Base-by-base conservation (phyloP, 192 early-diverging fungal genomes). In the Rhizophagus sp. region DNA sequence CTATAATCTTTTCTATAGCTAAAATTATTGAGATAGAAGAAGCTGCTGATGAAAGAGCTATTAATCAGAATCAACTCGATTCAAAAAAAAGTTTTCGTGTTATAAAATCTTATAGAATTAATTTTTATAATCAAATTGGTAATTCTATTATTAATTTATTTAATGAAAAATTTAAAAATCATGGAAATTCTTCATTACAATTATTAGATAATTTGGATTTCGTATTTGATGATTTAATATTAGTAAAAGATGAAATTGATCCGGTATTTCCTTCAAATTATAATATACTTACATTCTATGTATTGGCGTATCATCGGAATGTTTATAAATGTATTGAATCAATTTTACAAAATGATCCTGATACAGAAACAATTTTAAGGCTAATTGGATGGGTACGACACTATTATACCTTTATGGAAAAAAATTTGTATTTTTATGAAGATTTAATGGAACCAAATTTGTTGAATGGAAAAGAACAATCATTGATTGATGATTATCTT, bases 1-100 rank as follows among this genome's bases (percentile, higher is more conserved):
- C 94, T 1, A 85, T 90, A 10, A 88, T 99, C 22, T 93, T 97
- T 15, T 88, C 92, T 67, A 75, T 99, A 49, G 92, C 95, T 79
- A 99, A 98, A 80, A 93, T 99, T 36, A 93, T 99, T 75, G 97
- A 99, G 82, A 85, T 83, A 22, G 97, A 99, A 83, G 98, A 99
- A 83, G 83, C 84, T 4, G 92, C 92, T 2, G 98, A 98, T 85
- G 93, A 95, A 80, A 85, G 93, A 57, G 90, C 90, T 4, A 36
- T 36, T 36, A 36, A 36, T 36, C 2, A 15, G 1, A 17, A 52
- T 52, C 50, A 52, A 52, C 50, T 13, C 50, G 50, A 52, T 19
- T 52, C 50, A 17, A 68, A 33, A 17, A 34, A 68, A 17, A 33
- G 15, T 6, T 15, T 24, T 39, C 67, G 67, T 19, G 27, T 17